Base-by-base conservation (phyloP, 1,284 basidiomycete species). In the Volvariella volvacea region DNA sequence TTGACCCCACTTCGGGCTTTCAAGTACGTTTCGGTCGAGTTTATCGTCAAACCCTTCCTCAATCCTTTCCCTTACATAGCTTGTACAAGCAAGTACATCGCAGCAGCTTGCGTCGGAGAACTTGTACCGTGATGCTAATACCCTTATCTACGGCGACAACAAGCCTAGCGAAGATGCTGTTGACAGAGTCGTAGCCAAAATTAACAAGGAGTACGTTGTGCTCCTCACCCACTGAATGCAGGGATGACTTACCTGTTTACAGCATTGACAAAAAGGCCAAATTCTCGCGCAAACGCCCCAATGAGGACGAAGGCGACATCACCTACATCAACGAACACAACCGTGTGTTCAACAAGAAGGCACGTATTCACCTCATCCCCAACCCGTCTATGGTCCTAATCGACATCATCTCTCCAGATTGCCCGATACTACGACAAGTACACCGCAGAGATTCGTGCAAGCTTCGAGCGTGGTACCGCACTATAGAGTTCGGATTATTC, bases 251-350 rank as follows among this genome's bases (percentile, higher is more conserved):
- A 34, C 21, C 40, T 16, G 33, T 22, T 36, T 42, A 9, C 52
- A 93, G 90, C 54, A 78, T 92, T 51, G 88, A 92, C 67, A 88
- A 89, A 69, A 84, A 88, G 60, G 74, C 80, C 59, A 94, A 90
- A 59, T 86, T 91, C 66, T 90, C 87, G 30, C 74, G 93, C 52
- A 90, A 92, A 64, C 78, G 92, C 48, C 71, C 73, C 60, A 93
- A 95, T 66, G 92, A 97, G 57, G 85, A 88, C 43, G 87, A 95
- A 50, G 92, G 88, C 45, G 92, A 97, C 54, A 90, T 99, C 64
- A 98, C 92, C 10, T 99, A 99, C 62, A 99, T 99, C 80, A 99
- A 99, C 74, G 92, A 97, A 63, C 84, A 87, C 63, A 99, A 99
- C 71, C 85, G 91, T 57, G 91, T 95, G 43, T 99, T 98, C 77